Evolutionary conservation across 2,329 filamentous ascomycete genomes (phyloP), one percentile per base, ranked within the genome.

Genomic region (Aspergillus unguis): DNA sequence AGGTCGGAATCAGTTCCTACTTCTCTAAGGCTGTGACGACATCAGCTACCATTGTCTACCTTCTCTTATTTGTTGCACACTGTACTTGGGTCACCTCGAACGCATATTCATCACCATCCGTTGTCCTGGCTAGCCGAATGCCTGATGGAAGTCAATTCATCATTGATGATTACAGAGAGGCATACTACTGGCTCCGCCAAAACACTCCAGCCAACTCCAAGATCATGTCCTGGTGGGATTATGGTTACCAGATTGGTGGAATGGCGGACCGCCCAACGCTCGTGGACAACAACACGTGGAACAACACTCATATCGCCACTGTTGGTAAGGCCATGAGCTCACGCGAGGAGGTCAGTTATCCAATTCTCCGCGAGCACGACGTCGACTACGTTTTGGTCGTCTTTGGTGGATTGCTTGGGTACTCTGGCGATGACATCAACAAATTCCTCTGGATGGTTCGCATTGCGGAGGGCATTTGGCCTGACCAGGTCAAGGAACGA

Each of bases 401-500:
- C 52, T 99, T 97, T 65, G 94, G 94, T 66, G 94, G 90, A 70
- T 84, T 99, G 53, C 80, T 99, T 36, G 95, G 95, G 51, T 99
- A 99, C 78, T 96, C 92, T 47, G 94, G 94, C 58, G 94, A 99
- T 65, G 94, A 99, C 68, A 96, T 99, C 78, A 99, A 99, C 81
- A 99, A 99, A 78, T 99, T 99, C 80, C 80, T 99, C 63, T 99
- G 94, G 94, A 99, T 99, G 95, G 92, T 99, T 53, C 85, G 94
- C 70, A 99, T 99, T 68, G 94, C 94, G 36, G 94, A 99, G 75
- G 94, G 94, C 59, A 97, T 99, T 75, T 99, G 94, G 94, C 94
- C 94, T n/a, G 91, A 97, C 61, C 92, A 99, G 80, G 87, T 99
- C 63, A 95, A 91, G 77, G 94, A 99, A 77, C 88, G 94, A 59